Base-by-base conservation (phyloP, 2,329 filamentous ascomycete species). In the Colletotrichum eleusines region DNA sequence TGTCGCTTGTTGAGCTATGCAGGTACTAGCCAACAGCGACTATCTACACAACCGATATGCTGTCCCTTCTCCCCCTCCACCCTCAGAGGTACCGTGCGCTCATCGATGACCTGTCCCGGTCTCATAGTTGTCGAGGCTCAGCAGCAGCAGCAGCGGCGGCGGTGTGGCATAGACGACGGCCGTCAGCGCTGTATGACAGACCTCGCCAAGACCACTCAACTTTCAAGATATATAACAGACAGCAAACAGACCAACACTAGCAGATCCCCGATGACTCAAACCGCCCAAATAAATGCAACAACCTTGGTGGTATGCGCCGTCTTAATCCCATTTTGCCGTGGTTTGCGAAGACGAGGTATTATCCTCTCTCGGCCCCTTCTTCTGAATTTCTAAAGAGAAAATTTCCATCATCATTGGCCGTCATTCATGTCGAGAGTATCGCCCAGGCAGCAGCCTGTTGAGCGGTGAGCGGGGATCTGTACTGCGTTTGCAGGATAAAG, bases 381-480 rank as follows among this genome's bases (percentile, higher is more conserved):
- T 65, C 42, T 71, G 48, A 66, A 57, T 61, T 23, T 72, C 59
- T 70, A 65, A 58, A 57, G 66, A 74, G 68, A 75, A 75, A 77
- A 73, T 63, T 74, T 76, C 75, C 74, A 75, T 69, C 63, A 71
- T 68, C 61, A 69, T 69, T 69, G 65, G 57, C 69, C 69, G 66
- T 72, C 58, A 71, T 69, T 71, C 69, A 59, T 71, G 58, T 71
- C 60, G 59, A 71, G 64, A 69, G 68, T 46, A 48, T 63, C 55
- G 69, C 53, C 65, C 53, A 63, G 28, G 60, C 64, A 63, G 58
- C 23, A 59, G 64, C 42, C 59, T 69, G 64, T 35, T 26, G 65
- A 53, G 65, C 64, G 64, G 58, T 58, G 40, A 58, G 69, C 64
- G 58, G 64, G 58, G 33, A 48, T 54, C 18, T 58, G 64, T 59